These are phyloP conservation scores for Sungouiella blattae DNA, from an alignment of 805 yeast species.

Conservation along the genomic window DNA sequence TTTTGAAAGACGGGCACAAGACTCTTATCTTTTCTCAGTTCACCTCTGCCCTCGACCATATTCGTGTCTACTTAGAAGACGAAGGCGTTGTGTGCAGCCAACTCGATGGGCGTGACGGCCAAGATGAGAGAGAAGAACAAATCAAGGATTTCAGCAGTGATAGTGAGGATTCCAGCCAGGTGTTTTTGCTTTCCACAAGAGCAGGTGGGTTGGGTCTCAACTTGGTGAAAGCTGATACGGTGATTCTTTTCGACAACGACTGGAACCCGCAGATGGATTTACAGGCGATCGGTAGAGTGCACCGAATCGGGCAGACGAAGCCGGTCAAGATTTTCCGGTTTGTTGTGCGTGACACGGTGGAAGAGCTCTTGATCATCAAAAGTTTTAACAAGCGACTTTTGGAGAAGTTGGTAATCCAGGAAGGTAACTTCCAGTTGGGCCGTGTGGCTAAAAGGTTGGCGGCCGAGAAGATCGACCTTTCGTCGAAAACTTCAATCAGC, in stretches of 20 bases:
- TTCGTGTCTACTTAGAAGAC: constrained; percentile 68
- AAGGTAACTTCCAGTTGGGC: constrained; percentile 30
- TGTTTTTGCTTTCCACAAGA: constrained; percentile 81
- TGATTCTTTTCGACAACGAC: constrained; percentile 84
- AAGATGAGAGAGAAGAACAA: constrained; percentile 60
- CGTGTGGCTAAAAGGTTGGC: constrained; percentile 25
- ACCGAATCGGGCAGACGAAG: constrained; percentile 83
- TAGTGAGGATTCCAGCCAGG: constrained; percentile 20
- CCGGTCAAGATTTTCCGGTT: constrained; percentile 83
- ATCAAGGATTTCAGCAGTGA: constrained; percentile 49
- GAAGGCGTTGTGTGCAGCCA: constrained; percentile 49
- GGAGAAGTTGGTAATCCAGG: constrained; percentile 61
- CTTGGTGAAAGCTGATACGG: constrained; percentile 83
- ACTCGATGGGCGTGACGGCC: constrained; percentile 73
- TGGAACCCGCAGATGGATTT: constrained; percentile 98
- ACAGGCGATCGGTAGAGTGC: constrained; percentile 95
- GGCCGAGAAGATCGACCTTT: constrained; percentile 12
- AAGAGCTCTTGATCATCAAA: constrained; percentile 72
- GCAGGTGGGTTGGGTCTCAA: constrained; percentile 96
- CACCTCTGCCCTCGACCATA: constrained; percentile 72
- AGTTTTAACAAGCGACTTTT: constrained; percentile 78
- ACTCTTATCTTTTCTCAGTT: constrained; percentile 85
- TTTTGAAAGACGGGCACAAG: constrained; percentile 57
- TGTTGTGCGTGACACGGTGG: constrained; percentile 74
- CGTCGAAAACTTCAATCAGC: constrained; percentile 6